phyloP scores from a whole-genome alignment of 139 green algal genomes.

The Astrephomene gubernaculifera region DNA sequence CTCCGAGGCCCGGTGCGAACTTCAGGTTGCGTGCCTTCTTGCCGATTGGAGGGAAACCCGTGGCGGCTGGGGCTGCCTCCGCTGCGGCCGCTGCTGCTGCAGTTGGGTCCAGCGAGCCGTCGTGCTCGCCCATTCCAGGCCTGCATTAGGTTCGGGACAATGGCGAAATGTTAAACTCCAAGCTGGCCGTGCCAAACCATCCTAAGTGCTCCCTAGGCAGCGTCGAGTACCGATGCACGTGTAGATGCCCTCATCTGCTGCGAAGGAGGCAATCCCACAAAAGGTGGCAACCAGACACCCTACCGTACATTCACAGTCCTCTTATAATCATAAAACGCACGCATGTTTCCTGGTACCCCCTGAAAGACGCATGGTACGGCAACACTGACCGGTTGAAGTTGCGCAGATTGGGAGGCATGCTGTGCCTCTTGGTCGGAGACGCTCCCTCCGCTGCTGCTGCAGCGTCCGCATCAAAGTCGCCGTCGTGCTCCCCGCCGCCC shows the following conservation, averaged over 20 bases:
- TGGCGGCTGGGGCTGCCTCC: neutral
- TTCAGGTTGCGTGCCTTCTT: neutral
- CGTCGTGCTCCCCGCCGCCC: neutral
- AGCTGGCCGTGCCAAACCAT: too few relatives aligned
- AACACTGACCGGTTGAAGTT: slow-evolving; percentile 17
- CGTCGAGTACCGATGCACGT: too few relatives aligned
- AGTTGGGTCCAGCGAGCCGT: neutral
- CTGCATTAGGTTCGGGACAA: too few relatives aligned
- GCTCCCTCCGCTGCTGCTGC: neutral
- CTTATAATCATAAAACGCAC: too few relatives aligned
- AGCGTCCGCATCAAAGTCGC: neutral
- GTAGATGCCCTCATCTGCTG: too few relatives aligned
- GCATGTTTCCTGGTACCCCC: too few relatives aligned
- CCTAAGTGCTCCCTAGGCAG: too few relatives aligned
- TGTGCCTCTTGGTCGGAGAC: neutral
- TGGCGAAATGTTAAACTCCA: too few relatives aligned
- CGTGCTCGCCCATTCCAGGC: slow-evolving; percentile 22
- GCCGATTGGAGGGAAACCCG: neutral
- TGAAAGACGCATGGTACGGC: neutral
- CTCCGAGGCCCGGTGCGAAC: neutral
- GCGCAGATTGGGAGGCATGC: slow-evolving; percentile 15
- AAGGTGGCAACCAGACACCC: too few relatives aligned
- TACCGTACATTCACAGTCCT: too few relatives aligned
- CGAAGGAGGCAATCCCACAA: too few relatives aligned
- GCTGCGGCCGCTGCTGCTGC: neutral